These are phyloP conservation scores for Grammothele lineata DNA, from an alignment of 768 basidiomycete species.

Conservation along the genomic window DNA sequence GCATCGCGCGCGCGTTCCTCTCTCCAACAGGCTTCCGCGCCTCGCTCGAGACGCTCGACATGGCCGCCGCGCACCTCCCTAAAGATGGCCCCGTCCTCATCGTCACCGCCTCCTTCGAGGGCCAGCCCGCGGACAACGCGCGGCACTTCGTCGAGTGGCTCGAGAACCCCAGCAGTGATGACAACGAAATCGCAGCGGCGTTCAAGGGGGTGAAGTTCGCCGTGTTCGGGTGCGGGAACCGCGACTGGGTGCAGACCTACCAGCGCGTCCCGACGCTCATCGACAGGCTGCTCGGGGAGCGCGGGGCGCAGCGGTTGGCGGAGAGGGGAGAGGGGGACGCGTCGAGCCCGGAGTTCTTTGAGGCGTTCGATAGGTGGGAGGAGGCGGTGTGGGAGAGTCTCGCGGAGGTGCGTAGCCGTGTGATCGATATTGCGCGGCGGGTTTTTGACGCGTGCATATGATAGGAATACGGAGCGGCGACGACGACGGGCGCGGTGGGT, in stretches of 20 bases:
- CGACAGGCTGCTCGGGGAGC: constrained; percentile 30
- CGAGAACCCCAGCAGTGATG: constrained; percentile 22
- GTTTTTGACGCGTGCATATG: constrained; percentile 2
- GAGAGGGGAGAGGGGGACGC: constrained; percentile 40
- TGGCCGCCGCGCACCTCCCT: constrained; percentile 30
- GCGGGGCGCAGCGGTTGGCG: constrained; percentile 35
- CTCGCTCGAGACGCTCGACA: constrained; percentile 37
- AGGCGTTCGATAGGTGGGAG: constrained; percentile 42
- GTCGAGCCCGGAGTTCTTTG: constrained; percentile 36
- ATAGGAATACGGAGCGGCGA: constrained; percentile 29
- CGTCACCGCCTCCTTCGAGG: constrained; percentile 46
- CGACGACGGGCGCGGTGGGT: constrained; percentile 12
- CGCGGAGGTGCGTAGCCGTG: constrained; percentile 25
- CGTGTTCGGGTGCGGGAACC: constrained; percentile 48
- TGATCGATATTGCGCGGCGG: too few relatives aligned
- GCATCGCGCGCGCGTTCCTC: too few relatives aligned
- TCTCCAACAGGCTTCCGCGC: constrained; percentile 40
- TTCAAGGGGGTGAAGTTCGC: constrained; percentile 33
- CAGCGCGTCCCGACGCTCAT: constrained; percentile 41
- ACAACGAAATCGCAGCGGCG: constrained; percentile 14
- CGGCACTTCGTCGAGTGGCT: constrained; percentile 41
- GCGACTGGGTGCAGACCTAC: constrained; percentile 44
- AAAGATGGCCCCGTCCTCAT: constrained; percentile 42
- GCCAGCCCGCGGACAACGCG: constrained; percentile 48
- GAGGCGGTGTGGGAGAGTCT: constrained; percentile 33